Conservation (phyloP, 331 rosid genomes). For the Prunus yedoensis region DNA sequence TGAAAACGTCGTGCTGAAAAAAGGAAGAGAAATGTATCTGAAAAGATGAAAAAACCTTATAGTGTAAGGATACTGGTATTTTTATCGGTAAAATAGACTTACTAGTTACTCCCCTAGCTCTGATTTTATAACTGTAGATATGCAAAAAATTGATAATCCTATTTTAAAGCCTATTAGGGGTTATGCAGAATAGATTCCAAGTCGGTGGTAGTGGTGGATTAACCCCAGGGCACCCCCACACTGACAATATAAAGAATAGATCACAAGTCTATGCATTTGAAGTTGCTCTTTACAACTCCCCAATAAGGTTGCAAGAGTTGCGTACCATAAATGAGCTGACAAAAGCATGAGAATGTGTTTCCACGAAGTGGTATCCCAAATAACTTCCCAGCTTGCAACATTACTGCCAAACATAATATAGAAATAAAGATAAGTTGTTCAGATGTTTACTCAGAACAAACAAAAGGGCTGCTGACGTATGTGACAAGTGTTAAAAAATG, state of each 20-base stretch:
- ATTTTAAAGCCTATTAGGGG: not conserved
- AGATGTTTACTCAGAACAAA: slow-evolving; percentile 16
- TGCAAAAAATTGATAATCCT: not conserved
- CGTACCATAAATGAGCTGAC: slow-evolving; percentile 86
- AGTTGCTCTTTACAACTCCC: slow-evolving; percentile 8
- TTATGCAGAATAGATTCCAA: not conserved
- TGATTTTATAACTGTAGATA: not conserved
- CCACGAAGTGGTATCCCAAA: slow-evolving; percentile 94
- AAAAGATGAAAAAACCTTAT: not conserved
- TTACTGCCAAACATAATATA: slow-evolving; percentile 51
- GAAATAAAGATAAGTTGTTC: slow-evolving; percentile 22
- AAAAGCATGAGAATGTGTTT: slow-evolving; percentile 98
- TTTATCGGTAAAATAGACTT: not conserved
- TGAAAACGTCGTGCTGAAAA: not conserved
- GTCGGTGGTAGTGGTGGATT: not conserved
- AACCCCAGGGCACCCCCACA: not conserved
- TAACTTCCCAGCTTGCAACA: slow-evolving; percentile 85
- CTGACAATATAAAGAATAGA: not conserved
- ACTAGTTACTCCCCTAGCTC: not conserved
- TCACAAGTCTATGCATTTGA: not conserved
- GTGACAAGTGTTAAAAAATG: not conserved
- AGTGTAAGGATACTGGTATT: not conserved
- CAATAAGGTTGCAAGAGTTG: slow-evolving; percentile 26
- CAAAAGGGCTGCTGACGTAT: slow-evolving; percentile 1
- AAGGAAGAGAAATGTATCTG: not conserved